Evolutionary conservation across 805 yeast genomes (phyloP).

Genomic region (Ogataea kodamae): DNA sequence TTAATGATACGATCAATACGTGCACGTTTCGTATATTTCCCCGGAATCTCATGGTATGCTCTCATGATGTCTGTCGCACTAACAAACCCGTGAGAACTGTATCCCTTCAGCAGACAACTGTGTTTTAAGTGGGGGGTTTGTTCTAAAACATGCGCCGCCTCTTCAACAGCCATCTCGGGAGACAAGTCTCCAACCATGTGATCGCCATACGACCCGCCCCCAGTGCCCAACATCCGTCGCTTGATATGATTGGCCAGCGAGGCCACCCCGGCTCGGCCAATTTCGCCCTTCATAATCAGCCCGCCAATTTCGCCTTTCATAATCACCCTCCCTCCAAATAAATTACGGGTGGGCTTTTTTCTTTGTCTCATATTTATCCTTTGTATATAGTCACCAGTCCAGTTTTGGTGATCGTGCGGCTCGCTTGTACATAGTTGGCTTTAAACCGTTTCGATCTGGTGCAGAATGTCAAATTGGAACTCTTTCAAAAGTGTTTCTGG

Average conservation of each 20-base stretch:
- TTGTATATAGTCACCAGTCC: conserved; percentile 13
- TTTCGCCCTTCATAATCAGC: too few relatives aligned
- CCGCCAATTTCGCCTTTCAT: too few relatives aligned
- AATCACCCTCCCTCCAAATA: too few relatives aligned
- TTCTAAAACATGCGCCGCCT: conserved; percentile 1
- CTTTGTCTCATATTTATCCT: conserved; percentile 5
- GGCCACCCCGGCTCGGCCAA: too few relatives aligned
- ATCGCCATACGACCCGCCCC: neutral
- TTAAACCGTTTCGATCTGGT: conserved; percentile 6
- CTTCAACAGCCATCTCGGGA: conserved; percentile 1
- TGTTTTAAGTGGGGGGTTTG: conserved; percentile 1
- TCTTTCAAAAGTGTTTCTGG: conserved; percentile 23
- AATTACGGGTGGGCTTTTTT: conserved; percentile 6
- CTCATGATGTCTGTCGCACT: conserved; percentile 38
- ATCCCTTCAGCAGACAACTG: conserved; percentile 33
- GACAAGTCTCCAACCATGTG: neutral
- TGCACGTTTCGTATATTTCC: conserved; percentile 18
- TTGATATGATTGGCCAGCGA: too few relatives aligned
- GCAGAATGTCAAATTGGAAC: conserved; percentile 25
- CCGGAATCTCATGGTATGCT: conserved; percentile 33
- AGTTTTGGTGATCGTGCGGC: conserved; percentile 12
- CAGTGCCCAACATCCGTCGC: neutral
- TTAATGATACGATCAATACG: conserved; percentile 41
- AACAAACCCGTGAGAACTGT: conserved; percentile 38
- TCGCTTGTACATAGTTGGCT: conserved; percentile 13